Evolutionary conservation across 2,329 filamentous ascomycete species (phyloP).

Genomic region (Leptographium radiaticola): DNA sequence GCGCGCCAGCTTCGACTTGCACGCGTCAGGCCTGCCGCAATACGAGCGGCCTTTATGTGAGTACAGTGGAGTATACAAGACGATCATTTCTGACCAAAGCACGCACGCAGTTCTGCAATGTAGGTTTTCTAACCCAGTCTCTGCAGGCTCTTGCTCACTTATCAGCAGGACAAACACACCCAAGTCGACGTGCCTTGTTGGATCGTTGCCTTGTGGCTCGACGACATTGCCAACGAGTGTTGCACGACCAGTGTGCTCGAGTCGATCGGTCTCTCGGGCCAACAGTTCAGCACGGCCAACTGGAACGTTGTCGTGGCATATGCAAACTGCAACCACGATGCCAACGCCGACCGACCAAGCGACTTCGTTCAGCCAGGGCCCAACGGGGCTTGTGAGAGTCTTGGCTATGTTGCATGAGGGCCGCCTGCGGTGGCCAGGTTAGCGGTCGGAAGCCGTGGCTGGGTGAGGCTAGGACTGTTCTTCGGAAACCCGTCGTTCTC

Average conservation of each 20-base stretch:
- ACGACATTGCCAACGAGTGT: constrained; percentile 1
- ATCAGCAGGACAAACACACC: not conserved
- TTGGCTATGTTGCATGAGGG: not conserved
- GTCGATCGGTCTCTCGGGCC: constrained; percentile 4
- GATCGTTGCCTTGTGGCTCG: not conserved
- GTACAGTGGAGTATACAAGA: not conserved
- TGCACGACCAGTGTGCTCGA: not conserved
- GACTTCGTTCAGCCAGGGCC: not conserved
- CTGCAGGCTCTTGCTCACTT: not conserved
- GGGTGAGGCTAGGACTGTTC: not conserved
- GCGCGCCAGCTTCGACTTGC: not conserved
- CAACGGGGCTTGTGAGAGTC: constrained; percentile 1
- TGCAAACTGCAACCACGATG: constrained; percentile 5
- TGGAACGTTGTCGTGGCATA: constrained; percentile 5
- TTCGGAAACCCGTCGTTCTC: not conserved
- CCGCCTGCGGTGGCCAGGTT: not conserved
- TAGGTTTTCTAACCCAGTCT: not conserved
- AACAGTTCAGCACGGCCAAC: constrained; percentile 4
- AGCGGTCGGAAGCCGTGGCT: not conserved
- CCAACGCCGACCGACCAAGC: not conserved
- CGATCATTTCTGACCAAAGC: not conserved
- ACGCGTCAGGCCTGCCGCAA: constrained; percentile 2
- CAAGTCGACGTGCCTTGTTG: not conserved
- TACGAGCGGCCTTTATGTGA: constrained; percentile 5
- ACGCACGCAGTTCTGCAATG: not conserved